Conservation (phyloP, 139 green algal species). For the Closterium sp. region DNA sequence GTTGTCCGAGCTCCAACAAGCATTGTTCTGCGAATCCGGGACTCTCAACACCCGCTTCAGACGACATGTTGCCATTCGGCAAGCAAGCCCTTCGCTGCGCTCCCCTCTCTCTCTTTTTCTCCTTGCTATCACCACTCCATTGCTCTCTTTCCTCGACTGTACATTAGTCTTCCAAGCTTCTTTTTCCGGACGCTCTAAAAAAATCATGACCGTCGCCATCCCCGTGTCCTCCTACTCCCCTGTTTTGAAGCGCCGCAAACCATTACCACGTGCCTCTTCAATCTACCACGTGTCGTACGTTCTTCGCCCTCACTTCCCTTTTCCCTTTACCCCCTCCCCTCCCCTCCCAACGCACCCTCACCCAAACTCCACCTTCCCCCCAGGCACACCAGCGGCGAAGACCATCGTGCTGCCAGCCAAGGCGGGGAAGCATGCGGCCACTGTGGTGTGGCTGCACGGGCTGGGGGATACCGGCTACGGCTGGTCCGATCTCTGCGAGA, state of each 20-base stretch:
- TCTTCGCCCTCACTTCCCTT: neutral
- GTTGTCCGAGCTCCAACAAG: neutral
- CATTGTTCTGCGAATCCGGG: neutral
- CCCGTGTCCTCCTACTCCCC: too few relatives aligned
- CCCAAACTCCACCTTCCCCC: neutral
- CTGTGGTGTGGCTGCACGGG: slow-evolving; percentile 43
- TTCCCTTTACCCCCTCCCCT: neutral
- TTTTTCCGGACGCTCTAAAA: neutral
- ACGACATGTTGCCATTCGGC: neutral
- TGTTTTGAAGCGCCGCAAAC: too few relatives aligned
- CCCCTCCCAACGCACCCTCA: too few relatives aligned
- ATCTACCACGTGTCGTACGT: neutral
- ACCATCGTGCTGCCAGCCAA: slow-evolving; percentile 34
- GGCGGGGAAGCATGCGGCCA: slow-evolving; percentile 25
- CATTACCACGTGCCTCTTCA: neutral
- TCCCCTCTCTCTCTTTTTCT: neutral
- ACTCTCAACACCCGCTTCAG: neutral
- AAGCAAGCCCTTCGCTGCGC: neutral
- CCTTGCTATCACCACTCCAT: too few relatives aligned
- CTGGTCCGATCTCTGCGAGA: neutral
- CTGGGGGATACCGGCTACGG: slow-evolving; percentile 35
- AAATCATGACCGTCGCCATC: neutral
- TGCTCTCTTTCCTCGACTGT: neutral
- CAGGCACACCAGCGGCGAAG: slow-evolving; percentile 18
- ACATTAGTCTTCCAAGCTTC: neutral